Evolutionary conservation across 805 yeast species (phyloP).

Genomic region (Saturnispora dispora): DNA sequence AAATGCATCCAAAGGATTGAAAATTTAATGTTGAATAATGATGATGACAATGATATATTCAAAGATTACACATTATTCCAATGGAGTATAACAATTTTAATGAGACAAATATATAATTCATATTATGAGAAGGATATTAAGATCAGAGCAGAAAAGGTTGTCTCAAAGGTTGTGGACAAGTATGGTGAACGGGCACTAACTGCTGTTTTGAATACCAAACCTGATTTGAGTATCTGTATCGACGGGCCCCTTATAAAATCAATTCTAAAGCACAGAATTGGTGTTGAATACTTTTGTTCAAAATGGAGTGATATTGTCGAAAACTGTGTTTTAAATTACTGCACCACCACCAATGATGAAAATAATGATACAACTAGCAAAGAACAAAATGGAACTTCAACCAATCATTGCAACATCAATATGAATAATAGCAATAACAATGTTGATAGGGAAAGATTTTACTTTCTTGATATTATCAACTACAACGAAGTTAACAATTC

Average conservation of each 20-base stretch:
- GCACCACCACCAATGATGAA: neutral
- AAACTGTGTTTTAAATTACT: neutral
- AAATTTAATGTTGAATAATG: neutral
- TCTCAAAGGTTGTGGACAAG: neutral
- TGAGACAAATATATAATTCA: slow-evolving; percentile 4
- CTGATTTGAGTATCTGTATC: neutral
- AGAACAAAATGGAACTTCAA: neutral
- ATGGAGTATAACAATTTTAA: slow-evolving; percentile 7
- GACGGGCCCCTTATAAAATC: neutral
- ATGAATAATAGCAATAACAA: neutral
- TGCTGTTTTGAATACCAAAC: neutral
- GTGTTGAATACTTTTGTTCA: neutral
- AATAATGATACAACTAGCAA: neutral
- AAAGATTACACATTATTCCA: neutral
- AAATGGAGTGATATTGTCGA: neutral
- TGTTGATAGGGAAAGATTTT: too few relatives aligned
- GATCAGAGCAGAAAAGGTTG: neutral
- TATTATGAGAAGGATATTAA: neutral
- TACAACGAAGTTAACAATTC: neutral
- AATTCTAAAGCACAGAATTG: neutral
- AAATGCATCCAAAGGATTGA: slow-evolving; percentile 1
- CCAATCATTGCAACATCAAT: neutral
- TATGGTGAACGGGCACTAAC: neutral
- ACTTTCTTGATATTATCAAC: neutral
- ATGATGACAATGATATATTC: neutral